Conservation (phyloP, 352 stramenopile species). For the Phytophthora pistaciae region DNA sequence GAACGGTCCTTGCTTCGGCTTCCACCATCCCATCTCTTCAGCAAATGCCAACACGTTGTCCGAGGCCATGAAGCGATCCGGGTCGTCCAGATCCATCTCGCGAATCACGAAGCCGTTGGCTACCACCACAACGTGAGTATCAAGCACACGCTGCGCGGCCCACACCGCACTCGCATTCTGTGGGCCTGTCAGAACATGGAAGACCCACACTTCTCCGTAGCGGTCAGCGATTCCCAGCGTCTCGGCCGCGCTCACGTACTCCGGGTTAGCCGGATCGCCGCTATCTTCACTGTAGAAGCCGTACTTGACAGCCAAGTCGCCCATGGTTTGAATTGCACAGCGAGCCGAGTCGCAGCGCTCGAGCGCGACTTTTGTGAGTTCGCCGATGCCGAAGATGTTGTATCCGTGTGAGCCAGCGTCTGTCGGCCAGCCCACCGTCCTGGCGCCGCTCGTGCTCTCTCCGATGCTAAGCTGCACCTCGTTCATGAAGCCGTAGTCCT, state of each 20-base stretch:
- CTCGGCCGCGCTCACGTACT: conserved; percentile 83
- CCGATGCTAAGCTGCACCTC: conserved; percentile 95
- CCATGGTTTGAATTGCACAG: conserved; percentile 92
- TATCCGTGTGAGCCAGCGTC: conserved; percentile 73
- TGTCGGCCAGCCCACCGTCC: conserved; percentile 76
- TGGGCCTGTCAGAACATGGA: conserved; percentile 94
- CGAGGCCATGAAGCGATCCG: conserved; percentile 90
- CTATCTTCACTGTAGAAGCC: conserved; percentile 95
- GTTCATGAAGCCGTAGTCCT: conserved; percentile 96
- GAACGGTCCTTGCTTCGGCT: conserved; percentile 53
- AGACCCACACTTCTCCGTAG: conserved; percentile 93
- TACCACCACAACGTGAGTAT: conserved; percentile 90
- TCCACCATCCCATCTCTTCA: conserved; percentile 88
- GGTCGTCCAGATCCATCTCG: conserved; percentile 84
- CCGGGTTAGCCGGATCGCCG: conserved; percentile 59
- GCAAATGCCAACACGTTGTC: conserved; percentile 90
- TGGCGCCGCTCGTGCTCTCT: conserved; percentile 93
- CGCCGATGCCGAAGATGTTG: conserved; percentile 92
- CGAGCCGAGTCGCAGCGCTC: conserved; percentile 90
- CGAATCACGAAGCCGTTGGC: conserved; percentile 96
- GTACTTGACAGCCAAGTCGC: conserved; percentile 92
- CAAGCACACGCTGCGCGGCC: conserved; percentile 93
- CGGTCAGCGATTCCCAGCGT: conserved; percentile 90
- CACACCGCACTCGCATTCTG: conserved; percentile 93
- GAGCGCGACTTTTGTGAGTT: conserved; percentile 92